These are phyloP conservation scores for Adansonia madagascariensis DNA, from an alignment of 441 rosid genomes.

Conservation along the genomic window DNA sequence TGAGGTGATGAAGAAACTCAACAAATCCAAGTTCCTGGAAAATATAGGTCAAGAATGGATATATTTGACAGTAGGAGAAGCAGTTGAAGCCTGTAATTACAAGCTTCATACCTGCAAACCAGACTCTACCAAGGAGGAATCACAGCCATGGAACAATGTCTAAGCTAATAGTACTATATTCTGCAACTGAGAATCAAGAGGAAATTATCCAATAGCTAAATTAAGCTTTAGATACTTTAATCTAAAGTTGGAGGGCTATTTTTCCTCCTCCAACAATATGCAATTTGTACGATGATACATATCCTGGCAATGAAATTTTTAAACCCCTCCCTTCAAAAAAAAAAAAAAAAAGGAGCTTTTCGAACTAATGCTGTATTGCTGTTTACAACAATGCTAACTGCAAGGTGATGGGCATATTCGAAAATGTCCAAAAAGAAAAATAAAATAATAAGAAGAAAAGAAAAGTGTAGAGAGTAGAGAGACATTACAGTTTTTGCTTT, in stretches of 20 bases:
- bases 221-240: neutral
- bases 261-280: conserved; percentile 12
- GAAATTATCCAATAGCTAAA: neutral
- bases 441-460: too few relatives aligned
- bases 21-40: conserved; percentile 70
- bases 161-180: conserved; percentile 27
- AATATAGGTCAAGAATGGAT: conserved; percentile 79
- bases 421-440: neutral
- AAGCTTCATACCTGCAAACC: conserved; percentile 68
- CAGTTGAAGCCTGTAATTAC: conserved; percentile 78
- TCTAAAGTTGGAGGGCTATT: conserved; percentile 23
- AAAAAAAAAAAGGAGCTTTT: neutral
- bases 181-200: conserved; percentile 17
- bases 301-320: neutral
- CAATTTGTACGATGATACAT: neutral
- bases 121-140: conserved; percentile 32
- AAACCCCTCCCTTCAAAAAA: too few relatives aligned
- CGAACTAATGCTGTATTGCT: neutral
- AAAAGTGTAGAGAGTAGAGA: neutral
- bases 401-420: neutral
- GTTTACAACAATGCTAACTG: neutral
- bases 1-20: conserved; percentile 90
- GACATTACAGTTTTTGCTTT: neutral
- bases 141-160: conserved; percentile 56
- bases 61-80: conserved; percentile 82